phyloP scores from a whole-genome alignment of 2,329 filamentous ascomycete genomes.

The Verticillium dahliae region DNA sequence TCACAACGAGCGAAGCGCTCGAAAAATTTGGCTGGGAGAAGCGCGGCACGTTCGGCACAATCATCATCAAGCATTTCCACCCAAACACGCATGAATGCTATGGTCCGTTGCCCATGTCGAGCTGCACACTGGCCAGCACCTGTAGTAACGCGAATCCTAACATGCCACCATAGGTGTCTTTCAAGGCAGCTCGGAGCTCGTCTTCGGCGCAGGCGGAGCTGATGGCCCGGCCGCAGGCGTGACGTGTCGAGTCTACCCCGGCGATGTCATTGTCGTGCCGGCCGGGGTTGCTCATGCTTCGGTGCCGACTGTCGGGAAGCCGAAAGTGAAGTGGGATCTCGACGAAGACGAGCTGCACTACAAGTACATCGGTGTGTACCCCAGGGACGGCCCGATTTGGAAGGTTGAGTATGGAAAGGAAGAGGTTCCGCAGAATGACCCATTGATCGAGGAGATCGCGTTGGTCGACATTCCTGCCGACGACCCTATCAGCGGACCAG shows the following conservation, averaged over 20 bases:
- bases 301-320: background rate
- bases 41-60: slow-evolving; percentile 15
- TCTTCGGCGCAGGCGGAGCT: slow-evolving; percentile 13
- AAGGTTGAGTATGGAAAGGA: slow-evolving; percentile 3
- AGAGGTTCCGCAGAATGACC: background rate
- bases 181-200: slow-evolving; percentile 13
- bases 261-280: slow-evolving; percentile 15
- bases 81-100: slow-evolving; percentile 18
- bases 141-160: background rate
- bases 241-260: slow-evolving; percentile 9
- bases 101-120: slow-evolving; percentile 4
- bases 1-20: slow-evolving; percentile 9
- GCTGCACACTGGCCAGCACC: background rate
- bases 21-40: slow-evolving; percentile 16
- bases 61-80: slow-evolving; percentile 16
- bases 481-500: slow-evolving; percentile 4
- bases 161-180: slow-evolving; percentile 11
- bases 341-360: slow-evolving; percentile 9
- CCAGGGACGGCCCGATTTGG: slow-evolving; percentile 4
- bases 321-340: slow-evolving; percentile 7
- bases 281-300: slow-evolving; percentile 15
- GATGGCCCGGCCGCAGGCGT: slow-evolving; percentile 7
- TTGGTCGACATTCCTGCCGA: background rate
- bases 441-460: slow-evolving; percentile 1
- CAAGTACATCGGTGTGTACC: slow-evolving; percentile 15